Conservation (phyloP, 2,329 filamentous ascomycete genomes). For the Trichophaea hybrida region DNA sequence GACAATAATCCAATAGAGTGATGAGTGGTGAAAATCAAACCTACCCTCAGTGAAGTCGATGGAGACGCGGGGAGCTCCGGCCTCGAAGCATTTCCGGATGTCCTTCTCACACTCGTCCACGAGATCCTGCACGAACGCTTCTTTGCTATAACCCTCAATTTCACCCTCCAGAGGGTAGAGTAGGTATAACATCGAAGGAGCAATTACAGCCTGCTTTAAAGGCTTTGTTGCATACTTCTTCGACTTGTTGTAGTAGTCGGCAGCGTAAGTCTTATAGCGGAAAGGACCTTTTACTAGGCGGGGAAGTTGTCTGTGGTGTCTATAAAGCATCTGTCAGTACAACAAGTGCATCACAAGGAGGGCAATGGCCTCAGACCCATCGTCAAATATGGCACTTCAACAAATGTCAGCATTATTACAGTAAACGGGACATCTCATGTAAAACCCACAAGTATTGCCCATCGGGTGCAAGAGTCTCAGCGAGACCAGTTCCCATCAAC, state of each 20-base stretch:
- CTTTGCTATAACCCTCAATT: slow-evolving; percentile 28
- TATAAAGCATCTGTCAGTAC: not conserved
- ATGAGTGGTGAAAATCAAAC: not conserved
- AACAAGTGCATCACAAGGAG: not conserved
- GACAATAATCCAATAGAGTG: not conserved
- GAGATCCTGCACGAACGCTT: slow-evolving; percentile 28
- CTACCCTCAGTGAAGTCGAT: slow-evolving; percentile 30
- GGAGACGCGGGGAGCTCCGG: slow-evolving; percentile 28
- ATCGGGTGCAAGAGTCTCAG: slow-evolving; percentile 26
- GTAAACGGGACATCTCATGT: not conserved
- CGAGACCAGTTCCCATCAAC: slow-evolving; percentile 28
- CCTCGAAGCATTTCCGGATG: slow-evolving; percentile 29
- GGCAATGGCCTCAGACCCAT: slow-evolving; percentile 14
- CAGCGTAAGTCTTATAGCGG: slow-evolving; percentile 29
- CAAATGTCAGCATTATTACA: not conserved
- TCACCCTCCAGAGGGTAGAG: slow-evolving; percentile 29
- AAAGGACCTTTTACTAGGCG: slow-evolving; percentile 27
- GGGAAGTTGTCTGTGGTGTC: slow-evolving; percentile 28
- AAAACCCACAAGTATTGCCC: slow-evolving; percentile 28
- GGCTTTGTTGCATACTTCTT: slow-evolving; percentile 23
- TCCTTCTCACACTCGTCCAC: slow-evolving; percentile 30
- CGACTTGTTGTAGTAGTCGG: slow-evolving; percentile 28
- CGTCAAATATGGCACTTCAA: slow-evolving; percentile 28
- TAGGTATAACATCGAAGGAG: slow-evolving; percentile 30
- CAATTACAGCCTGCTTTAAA: slow-evolving; percentile 29